A percentile compares a stretch with the other conserved stretches of the same genome.
phyloP scores from a whole-genome alignment of 2,329 filamentous ascomycete genomes.

The Cladophialophora carrionii region DNA sequence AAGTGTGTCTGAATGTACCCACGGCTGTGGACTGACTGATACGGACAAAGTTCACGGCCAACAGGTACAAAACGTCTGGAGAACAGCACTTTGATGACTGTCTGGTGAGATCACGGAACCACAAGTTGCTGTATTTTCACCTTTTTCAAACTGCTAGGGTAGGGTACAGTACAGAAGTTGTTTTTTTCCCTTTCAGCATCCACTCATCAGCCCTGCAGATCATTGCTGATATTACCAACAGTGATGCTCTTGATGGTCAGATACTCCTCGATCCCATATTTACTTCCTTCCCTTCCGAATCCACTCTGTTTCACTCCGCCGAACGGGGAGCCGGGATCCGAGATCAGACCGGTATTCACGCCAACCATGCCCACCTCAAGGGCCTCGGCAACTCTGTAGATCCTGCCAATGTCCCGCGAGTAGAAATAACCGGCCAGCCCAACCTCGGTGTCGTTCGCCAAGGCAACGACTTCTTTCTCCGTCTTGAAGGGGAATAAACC shows the following conservation, averaged over 20 bases:
- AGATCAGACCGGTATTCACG: slow-evolving; percentile 72
- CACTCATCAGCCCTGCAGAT: slow-evolving; percentile 52
- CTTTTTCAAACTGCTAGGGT: background rate
- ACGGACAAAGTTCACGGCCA: background rate
- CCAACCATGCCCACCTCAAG: slow-evolving; percentile 57
- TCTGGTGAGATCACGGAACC: background rate
- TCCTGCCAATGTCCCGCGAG: slow-evolving; percentile 62
- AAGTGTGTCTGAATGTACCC: too few relatives aligned
- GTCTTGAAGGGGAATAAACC: slow-evolving; percentile 86
- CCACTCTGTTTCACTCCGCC: slow-evolving; percentile 83
- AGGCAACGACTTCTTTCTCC: slow-evolving; percentile 81
- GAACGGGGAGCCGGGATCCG: slow-evolving; percentile 63
- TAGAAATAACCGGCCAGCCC: slow-evolving; percentile 96
- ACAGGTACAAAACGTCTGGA: background rate
- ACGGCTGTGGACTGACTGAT: background rate
- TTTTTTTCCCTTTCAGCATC: background rate
- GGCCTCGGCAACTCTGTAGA: slow-evolving; percentile 64
- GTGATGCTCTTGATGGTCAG: slow-evolving; percentile 71
- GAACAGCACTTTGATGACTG: too few relatives aligned
- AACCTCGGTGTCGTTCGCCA: slow-evolving; percentile 82
- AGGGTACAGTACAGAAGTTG: background rate
- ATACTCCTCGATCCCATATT: slow-evolving; percentile 74
- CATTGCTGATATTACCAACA: slow-evolving; percentile 64
- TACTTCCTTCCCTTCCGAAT: slow-evolving; percentile 76
- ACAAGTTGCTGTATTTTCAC: background rate